Conservation (phyloP, 225 moss, liverwort and hornwort species). For the Polytrichum commune region DNA sequence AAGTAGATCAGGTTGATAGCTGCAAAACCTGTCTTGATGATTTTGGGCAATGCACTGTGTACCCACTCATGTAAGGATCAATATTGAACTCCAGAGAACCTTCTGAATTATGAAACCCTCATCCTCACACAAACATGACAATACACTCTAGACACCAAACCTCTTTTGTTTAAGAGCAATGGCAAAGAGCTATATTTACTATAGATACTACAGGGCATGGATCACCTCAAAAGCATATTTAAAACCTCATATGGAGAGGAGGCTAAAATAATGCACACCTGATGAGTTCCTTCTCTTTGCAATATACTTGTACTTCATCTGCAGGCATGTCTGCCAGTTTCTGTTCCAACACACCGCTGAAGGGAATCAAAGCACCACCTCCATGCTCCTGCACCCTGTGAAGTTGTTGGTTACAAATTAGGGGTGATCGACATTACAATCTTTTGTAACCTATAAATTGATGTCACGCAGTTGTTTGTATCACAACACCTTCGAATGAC, state of each 20-base stretch:
- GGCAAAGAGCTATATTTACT: too few species aligned
- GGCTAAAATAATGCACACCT: slow-evolving; percentile 33
- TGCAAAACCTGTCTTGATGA: slow-evolving; percentile 94
- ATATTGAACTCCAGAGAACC: too few species aligned
- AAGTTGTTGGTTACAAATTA: neutral
- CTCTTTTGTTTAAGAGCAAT: too few species aligned
- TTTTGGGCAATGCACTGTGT: slow-evolving; percentile 90
- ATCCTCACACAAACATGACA: too few species aligned
- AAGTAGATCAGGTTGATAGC: slow-evolving; percentile 96
- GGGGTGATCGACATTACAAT: too few species aligned
- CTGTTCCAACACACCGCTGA: slow-evolving; percentile 89
- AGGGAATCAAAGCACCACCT: slow-evolving; percentile 86
- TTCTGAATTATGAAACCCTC: too few species aligned
- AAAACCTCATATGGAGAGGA: too few species aligned
- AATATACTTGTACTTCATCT: slow-evolving; percentile 72
- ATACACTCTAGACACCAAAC: too few species aligned
- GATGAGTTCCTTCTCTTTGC: slow-evolving; percentile 84
- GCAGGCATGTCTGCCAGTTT: slow-evolving; percentile 78
- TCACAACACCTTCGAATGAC: neutral
- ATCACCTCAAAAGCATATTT: too few species aligned
- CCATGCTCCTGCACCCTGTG: slow-evolving; percentile 97
- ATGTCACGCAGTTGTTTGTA: too few species aligned
- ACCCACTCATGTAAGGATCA: neutral
- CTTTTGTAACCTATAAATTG: too few species aligned
- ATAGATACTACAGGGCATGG: too few species aligned